Evolutionary conservation across 768 basidiomycete species (phyloP), one percentile per base, ranked within the genome.

Genomic region (Strobilomyces dryophilus): DNA sequence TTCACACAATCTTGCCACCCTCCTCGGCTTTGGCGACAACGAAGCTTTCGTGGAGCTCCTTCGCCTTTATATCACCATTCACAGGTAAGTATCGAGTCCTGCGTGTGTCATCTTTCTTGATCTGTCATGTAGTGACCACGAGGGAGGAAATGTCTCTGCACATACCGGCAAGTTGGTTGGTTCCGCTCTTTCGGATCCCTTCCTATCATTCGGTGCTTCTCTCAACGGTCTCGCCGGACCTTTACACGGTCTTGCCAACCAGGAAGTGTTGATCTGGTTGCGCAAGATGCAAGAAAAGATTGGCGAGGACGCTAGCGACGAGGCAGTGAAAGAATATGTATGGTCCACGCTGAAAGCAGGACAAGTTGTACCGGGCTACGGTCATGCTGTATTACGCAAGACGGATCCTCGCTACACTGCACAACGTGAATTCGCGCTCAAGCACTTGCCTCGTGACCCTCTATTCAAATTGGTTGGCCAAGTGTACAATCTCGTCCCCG

Each of bases 81-180:
- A 98, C 81, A 94, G 86, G 81, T 84, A 45, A 43, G 58, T 47
- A 40, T 21, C 21, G 34, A 8, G 35, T 36, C 27, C 5, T 8
- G 41, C 10, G 34, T 0, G 8, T 29, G 2, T 14, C 6, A 4
- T 45, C 17, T 35, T 47, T 47, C 46, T 53, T 42, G 41, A 32
- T 36, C 27, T 27, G 20, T 44, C 21, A 20, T 45, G 10, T 49
- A 87, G 88, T 68, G 95, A 98, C 68, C 95, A 98, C 74, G 95
- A 98, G 73, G 95, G 95, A 69, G 95, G 95, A 42, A 98, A 98
- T 62, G 95, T 98, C 56, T 98, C 95, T 47, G 93, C 92, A 2
- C 92, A 95, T 77, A 89, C 92, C 20, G 90, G 90, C 53, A 92
- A 95, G 72, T 79, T 94, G 20, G 93, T 95, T 58, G 92, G 92